Conservation (phyloP, 1,284 basidiomycete species). For the Macrocybe sp. region DNA sequence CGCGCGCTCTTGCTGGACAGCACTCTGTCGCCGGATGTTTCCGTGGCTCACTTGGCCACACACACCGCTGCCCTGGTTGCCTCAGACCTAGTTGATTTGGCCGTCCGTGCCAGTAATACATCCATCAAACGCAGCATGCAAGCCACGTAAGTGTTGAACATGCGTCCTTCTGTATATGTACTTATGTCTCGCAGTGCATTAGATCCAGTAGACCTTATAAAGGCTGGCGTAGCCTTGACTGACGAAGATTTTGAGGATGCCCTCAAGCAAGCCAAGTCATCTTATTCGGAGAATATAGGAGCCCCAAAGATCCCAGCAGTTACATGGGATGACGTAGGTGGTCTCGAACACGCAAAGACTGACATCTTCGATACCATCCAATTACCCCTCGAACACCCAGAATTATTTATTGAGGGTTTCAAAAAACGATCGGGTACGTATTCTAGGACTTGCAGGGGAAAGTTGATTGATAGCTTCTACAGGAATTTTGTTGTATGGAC, state of each 20-base stretch:
- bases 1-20: constrained; percentile 40
- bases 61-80: constrained; percentile 93
- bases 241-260: constrained; percentile 72
- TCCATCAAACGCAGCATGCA: constrained; percentile 52
- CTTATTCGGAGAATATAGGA: constrained; percentile 91
- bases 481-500: constrained; percentile 90
- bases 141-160: constrained; percentile 30
- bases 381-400: constrained; percentile 90
- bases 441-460: not conserved
- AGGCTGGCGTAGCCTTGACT: constrained; percentile 56
- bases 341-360: constrained; percentile 81
- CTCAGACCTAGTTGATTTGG: constrained; percentile 75
- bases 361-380: constrained; percentile 98
- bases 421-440: constrained; percentile 90
- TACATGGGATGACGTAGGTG: constrained; percentile 97
- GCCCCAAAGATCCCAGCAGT: constrained; percentile 97
- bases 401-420: constrained; percentile 88
- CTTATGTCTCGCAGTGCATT: constrained; percentile 12
- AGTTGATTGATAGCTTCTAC: not conserved
- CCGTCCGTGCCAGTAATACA: constrained; percentile 55
- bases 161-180: not conserved
- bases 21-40: constrained; percentile 74
- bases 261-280: constrained; percentile 70
- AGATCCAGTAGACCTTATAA: constrained; percentile 23
- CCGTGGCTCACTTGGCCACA: constrained; percentile 66